Base-by-base conservation (phyloP, 345 rosid species). In the Eucalyptus sp. region DNA sequence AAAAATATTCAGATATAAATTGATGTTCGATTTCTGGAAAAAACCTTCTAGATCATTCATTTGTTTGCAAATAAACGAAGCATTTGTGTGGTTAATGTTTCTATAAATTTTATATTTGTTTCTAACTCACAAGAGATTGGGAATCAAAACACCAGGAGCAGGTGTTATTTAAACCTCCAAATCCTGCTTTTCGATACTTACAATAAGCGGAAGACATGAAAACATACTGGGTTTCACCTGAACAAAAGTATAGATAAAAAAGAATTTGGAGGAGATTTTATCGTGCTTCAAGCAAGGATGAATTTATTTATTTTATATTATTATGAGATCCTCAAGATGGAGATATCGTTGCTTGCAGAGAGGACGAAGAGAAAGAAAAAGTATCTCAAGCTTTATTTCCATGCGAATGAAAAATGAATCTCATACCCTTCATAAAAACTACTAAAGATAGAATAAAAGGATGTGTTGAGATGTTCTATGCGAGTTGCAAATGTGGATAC, bases 11-110 rank as follows among this genome's bases (percentile, higher is more conserved):
- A 62, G 8, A 13, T 10, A 56, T 56, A 56, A 56, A 24, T 24
- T 0, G 1, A 52, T 52, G 8, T 20, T 62, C 8, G 2, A 5
- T 13, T 62, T 13, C 10, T 3, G 1, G 10, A 3, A 27, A 62
- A 13, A 10, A 54, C n/a, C 31, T 12, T 29, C 1, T 3, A 27
- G 15, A 29, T 62, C 16, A 62, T 62, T 62, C 31, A 62, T 62
- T 62, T 62, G 58, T 60, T 60, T 60, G 66, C 31, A 1, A 60
- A 60, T 4, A 60, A 60, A 58, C 14, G 58, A 52, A 52, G 58
- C 58, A 8, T 52, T 52, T 52, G 58, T 7, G 58, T 2, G 58
- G 2, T 52, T 18, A 52, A 8, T 52, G 25, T 52, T 52, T 20
- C 58, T 52, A 18, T 20, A 52, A 52, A 52, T 18, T 52, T 20